Percentiles rank a stretch among this genome's conserved stretches.
Evolutionary conservation across 1,284 basidiomycete genomes (phyloP).

Genomic region (Wallemia hederae): DNA sequence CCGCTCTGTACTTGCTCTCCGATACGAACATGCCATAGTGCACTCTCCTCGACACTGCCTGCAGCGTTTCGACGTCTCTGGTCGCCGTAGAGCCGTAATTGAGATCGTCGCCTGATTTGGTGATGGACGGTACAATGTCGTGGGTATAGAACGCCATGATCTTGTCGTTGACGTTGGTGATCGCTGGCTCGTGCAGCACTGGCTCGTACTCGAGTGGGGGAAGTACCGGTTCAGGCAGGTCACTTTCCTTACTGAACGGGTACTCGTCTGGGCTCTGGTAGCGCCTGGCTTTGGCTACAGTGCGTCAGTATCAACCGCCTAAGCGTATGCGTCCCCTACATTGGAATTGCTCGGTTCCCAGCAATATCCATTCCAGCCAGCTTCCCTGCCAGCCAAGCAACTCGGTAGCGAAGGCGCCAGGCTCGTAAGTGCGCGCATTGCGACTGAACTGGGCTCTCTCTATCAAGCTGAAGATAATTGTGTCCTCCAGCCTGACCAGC

Average conservation of each 20-base stretch:
- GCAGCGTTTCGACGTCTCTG: constrained; percentile 75
- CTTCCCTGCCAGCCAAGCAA: constrained; percentile 44
- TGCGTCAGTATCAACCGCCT: neutral
- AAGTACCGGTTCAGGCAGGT: constrained; percentile 58
- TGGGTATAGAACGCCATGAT: constrained; percentile 71
- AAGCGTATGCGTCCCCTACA: constrained; percentile 26
- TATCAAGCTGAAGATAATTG: constrained; percentile 85
- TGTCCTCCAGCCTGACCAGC: constrained; percentile 75
- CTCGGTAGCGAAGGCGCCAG: constrained; percentile 42
- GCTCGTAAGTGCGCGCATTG: constrained; percentile 67
- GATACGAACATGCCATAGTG: constrained; percentile 99
- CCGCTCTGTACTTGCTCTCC: constrained; percentile 38
- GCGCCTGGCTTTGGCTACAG: constrained; percentile 57
- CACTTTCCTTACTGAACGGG: constrained; percentile 45
- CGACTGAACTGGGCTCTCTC: constrained; percentile 90
- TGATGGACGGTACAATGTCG: constrained; percentile 53
- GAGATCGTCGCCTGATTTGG: constrained; percentile 60
- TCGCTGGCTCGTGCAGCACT: constrained; percentile 45
- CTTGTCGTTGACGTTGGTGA: constrained; percentile 56
- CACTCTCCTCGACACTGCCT: constrained; percentile 76
- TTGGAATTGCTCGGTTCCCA: constrained; percentile 78
- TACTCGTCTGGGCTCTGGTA: constrained; percentile 85
- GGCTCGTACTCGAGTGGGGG: constrained; percentile 42
- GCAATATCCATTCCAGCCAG: constrained; percentile 93
- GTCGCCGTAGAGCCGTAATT: constrained; percentile 90